phyloP scores from a whole-genome alignment of 75 land plant genomes.

The Sequoia sempervirens region DNA sequence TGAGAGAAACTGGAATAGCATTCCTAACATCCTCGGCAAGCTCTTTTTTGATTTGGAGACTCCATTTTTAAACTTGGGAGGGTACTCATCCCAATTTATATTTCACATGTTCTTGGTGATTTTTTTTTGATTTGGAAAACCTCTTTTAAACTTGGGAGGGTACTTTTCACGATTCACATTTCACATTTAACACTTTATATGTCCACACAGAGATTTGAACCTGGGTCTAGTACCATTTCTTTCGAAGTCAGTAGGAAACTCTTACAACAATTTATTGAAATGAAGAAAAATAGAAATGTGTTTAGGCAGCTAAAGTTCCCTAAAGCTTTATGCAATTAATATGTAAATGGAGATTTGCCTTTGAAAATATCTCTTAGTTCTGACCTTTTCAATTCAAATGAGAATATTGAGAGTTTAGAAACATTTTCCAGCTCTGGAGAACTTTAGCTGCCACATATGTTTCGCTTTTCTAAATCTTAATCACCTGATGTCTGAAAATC shows the following conservation, averaged over 20 bases:
- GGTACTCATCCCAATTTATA: not conserved
- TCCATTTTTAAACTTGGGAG: not conserved
- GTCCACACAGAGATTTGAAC: not conserved
- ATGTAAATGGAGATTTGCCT: not conserved
- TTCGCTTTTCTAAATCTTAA: too few relatives aligned
- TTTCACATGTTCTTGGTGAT: not conserved
- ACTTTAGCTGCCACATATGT: too few relatives aligned
- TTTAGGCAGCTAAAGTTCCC: not conserved
- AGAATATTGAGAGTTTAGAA: not conserved
- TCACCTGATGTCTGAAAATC: not conserved
- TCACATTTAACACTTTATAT: not conserved
- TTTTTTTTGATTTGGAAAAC: not conserved
- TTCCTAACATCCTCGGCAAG: not conserved
- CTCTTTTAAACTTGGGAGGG: not conserved
- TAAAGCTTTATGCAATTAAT: not conserved
- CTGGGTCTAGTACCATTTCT: not conserved
- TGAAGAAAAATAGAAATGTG: not conserved
- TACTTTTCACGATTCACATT: not conserved
- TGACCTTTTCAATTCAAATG: not conserved
- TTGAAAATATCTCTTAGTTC: not conserved
- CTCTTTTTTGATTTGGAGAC: not conserved
- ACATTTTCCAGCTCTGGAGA: not conserved
- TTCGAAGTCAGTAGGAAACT: not conserved
- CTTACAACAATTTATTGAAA: not conserved
- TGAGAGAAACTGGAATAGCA: not conserved